These are phyloP conservation scores for Pseudopyrenochaeta lycopersici DNA, from an alignment of 2,329 filamentous ascomycete genomes.

Conservation along the genomic window DNA sequence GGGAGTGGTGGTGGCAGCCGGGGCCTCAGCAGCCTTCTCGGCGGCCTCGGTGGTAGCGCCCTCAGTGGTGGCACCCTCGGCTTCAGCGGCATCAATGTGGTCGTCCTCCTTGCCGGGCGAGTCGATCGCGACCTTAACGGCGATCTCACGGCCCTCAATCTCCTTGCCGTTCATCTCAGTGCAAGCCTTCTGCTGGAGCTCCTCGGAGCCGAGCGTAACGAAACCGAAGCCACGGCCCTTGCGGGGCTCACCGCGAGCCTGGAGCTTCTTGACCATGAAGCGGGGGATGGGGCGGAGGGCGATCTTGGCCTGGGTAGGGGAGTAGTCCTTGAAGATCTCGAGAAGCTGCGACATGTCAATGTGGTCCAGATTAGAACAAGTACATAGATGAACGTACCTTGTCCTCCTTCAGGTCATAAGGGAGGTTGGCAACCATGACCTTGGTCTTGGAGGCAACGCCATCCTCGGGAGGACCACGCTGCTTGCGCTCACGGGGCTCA, in stretches of 20 bases:
- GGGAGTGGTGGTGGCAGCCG: constrained; percentile 21
- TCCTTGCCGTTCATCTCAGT: constrained; percentile 99
- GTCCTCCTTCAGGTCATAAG: constrained; percentile 97
- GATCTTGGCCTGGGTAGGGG: constrained; percentile 95
- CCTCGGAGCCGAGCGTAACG: constrained; percentile 93
- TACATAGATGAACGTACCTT: constrained; percentile 69
- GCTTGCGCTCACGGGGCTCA: constrained; percentile 66
- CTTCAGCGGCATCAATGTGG: constrained; percentile 61
- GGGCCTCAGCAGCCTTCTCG: constrained; percentile 30
- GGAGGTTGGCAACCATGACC: constrained; percentile 99
- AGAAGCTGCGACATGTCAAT: constrained; percentile 73
- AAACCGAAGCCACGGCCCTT: constrained; percentile 99
- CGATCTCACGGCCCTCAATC: constrained; percentile 98
- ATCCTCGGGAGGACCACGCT: constrained; percentile 96
- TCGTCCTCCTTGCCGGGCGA: constrained; percentile 98
- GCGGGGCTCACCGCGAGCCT: constrained; percentile 95
- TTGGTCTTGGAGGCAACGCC: constrained; percentile 99
- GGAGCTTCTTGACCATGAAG: constrained; percentile 99
- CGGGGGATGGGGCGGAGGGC: constrained; percentile 97
- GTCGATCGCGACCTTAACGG: constrained; percentile 99
- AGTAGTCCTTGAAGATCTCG: constrained; percentile 93
- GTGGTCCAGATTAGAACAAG: neutral
- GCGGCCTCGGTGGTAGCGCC: constrained; percentile 28
- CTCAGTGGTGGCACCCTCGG: constrained; percentile 46
- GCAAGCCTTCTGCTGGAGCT: constrained; percentile 96